Percentiles rank a stretch among this genome's conserved stretches.
Evolutionary conservation across 2,329 filamentous ascomycete species (phyloP).

Genomic region (Sporothrix mexicana): DNA sequence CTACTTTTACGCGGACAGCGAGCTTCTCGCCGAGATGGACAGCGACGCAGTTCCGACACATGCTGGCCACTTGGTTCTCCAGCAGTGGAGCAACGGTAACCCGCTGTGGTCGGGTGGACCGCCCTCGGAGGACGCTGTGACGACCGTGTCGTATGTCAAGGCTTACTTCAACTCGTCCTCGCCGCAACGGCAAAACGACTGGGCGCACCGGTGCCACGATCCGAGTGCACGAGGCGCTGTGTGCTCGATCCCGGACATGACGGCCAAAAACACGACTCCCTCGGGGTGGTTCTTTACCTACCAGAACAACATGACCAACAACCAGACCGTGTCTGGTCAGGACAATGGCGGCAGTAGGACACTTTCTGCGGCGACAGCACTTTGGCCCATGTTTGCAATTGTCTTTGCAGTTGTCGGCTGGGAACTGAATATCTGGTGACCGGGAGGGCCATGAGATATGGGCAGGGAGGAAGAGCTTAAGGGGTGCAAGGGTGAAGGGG

Average conservation of each 20-base stretch:
- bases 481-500: too few relatives aligned
- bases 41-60: constrained; percentile 63
- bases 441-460: background rate
- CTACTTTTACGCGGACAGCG: constrained; percentile 71
- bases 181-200: constrained; percentile 48
- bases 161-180: constrained; percentile 78
- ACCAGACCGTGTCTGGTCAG: constrained; percentile 50
- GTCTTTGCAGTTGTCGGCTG: constrained; percentile 5
- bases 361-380: background rate
- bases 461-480: background rate
- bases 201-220: constrained; percentile 51
- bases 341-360: constrained; percentile 18
- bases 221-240: constrained; percentile 47
- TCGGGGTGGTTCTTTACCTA: constrained; percentile 57
- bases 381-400: constrained; percentile 25
- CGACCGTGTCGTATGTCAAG: constrained; percentile 73
- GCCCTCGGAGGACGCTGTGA: constrained; percentile 64
- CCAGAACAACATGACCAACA: constrained; percentile 53
- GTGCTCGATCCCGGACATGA: constrained; percentile 58
- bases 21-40: constrained; percentile 61
- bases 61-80: constrained; percentile 71
- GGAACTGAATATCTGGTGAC: constrained; percentile 31
- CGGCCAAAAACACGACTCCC: constrained; percentile 44
- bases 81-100: constrained; percentile 82
- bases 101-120: constrained; percentile 73